phyloP scores from a whole-genome alignment of 2,329 filamentous ascomycete species.

The Aspergillus costaricaensis region DNA sequence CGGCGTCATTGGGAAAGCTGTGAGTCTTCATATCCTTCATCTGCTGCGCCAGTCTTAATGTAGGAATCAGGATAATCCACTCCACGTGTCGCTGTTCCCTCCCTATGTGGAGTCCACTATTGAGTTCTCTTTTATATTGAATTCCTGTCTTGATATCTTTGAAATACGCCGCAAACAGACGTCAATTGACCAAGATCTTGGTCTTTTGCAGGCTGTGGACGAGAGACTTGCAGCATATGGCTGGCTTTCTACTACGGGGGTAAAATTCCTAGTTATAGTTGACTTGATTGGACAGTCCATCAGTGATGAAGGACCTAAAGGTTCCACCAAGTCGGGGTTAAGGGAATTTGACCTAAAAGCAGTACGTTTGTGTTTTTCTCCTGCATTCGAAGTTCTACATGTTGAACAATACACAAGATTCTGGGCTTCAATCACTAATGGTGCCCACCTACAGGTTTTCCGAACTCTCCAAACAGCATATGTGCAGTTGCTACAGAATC shows the following conservation, averaged over 20 bases:
- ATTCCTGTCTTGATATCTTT: conserved; percentile 90
- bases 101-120: conserved; percentile 66
- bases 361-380: conserved; percentile 50
- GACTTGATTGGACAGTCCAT: conserved; percentile 75
- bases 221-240: conserved; percentile 92
- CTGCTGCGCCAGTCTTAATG: conserved; percentile 3
- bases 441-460: conserved; percentile 63
- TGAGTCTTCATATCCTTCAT: conserved; percentile 46
- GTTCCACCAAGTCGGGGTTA: conserved; percentile 61
- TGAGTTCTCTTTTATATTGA: conserved; percentile 88
- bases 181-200: conserved; percentile 78
- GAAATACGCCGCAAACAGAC: conserved; percentile 77
- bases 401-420: not conserved
- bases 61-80: conserved; percentile 77
- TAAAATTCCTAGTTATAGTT: conserved; percentile 86
- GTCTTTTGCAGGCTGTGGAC: conserved; percentile 88
- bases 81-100: conserved; percentile 89
- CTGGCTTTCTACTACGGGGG: conserved; percentile 92
- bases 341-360: conserved; percentile 85
- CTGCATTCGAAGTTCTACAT: not conserved
- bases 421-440: not conserved
- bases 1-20: conserved; percentile 89
- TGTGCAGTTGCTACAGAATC: conserved; percentile 83
- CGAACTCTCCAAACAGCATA: conserved; percentile 91
- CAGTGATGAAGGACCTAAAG: conserved; percentile 34